phyloP scores from a whole-genome alignment of 2,329 filamentous ascomycete genomes.

The Juglanconis sp. region DNA sequence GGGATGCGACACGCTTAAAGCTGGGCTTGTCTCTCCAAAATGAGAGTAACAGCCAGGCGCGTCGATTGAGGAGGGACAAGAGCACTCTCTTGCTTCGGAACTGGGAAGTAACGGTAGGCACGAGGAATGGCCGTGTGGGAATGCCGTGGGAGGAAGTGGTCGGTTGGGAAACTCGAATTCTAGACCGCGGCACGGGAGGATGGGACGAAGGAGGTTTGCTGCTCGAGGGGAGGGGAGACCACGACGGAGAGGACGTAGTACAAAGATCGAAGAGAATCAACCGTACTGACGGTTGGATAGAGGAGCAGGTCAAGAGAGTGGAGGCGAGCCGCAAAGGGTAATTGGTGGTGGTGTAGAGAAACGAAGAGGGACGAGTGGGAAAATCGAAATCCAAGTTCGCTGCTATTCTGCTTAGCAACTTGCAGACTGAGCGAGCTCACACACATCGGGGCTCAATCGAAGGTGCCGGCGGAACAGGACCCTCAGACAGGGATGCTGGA shows the following conservation, averaged over 20 bases:
- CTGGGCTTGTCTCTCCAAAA: constrained; percentile 8
- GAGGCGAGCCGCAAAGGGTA: background rate
- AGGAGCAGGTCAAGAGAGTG: constrained; percentile 10
- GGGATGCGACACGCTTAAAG: constrained; percentile 8
- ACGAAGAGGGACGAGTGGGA: constrained; percentile 15
- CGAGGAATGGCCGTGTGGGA: background rate
- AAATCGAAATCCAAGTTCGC: constrained; percentile 11
- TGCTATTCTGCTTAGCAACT: background rate
- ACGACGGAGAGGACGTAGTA: constrained; percentile 3
- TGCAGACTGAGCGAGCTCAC: constrained; percentile 2
- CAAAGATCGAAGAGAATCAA: constrained; percentile 2
- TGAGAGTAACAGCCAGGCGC: constrained; percentile 21
- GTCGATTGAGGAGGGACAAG: constrained; percentile 20
- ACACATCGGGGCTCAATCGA: constrained; percentile 12
- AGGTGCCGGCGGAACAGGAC: constrained; percentile 9
- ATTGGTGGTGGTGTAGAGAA: constrained; percentile 1
- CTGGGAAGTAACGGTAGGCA: background rate
- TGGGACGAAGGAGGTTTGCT: constrained; percentile 15
- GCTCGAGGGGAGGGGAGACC: constrained; percentile 8
- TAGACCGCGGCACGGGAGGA: constrained; percentile 12
- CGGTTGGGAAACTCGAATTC: constrained; percentile 1
- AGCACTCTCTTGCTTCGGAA: background rate
- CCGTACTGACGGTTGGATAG: background rate
- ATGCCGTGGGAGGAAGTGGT: background rate
- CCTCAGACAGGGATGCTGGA: constrained; percentile 4